Conservation (phyloP, 2,329 filamentous ascomycete genomes). For the Claviceps citrina region DNA sequence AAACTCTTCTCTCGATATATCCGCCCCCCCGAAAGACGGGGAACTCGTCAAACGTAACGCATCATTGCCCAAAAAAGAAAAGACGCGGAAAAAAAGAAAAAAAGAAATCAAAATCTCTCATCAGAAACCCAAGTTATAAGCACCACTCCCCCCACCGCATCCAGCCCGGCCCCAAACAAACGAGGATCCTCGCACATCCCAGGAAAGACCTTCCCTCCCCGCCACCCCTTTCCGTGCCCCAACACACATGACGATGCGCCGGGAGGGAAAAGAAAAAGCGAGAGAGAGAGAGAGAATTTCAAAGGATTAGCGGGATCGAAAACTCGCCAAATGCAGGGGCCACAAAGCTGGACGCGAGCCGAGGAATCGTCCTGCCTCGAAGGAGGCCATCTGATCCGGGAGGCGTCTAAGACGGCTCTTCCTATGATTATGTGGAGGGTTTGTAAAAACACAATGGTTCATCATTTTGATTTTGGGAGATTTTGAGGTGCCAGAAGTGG, state of each 20-base stretch:
- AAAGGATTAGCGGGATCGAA: conserved; percentile 8
- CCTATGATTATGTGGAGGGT: conserved; percentile 24
- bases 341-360: conserved; percentile 7
- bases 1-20: too few relatives aligned
- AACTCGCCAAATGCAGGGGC: neutral
- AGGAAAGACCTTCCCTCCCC: neutral
- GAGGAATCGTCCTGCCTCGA: conserved; percentile 6
- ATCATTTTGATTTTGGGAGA: conserved; percentile 26
- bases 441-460: conserved; percentile 18
- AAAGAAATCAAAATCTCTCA: conserved; percentile 13
- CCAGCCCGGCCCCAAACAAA: conserved; percentile 14
- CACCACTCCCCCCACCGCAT: conserved; percentile 26
- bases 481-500: too few relatives aligned
- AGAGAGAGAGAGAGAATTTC: conserved; percentile 12
- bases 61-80: too few relatives aligned
- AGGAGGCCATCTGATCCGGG: conserved; percentile 9
- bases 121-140: conserved; percentile 34
- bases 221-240: neutral
- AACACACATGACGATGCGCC: conserved; percentile 22
- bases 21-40: too few relatives aligned
- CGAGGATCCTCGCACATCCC: conserved; percentile 9
- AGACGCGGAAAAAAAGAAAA: neutral
- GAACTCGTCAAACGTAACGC: too few relatives aligned
- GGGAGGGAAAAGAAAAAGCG: conserved; percentile 5
- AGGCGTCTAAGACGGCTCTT: conserved; percentile 33